Evolutionary conservation across 148 eudicot genomes (phyloP), one percentile per base, ranked within the genome.

Genomic region (Heliamphora exappendiculata): DNA sequence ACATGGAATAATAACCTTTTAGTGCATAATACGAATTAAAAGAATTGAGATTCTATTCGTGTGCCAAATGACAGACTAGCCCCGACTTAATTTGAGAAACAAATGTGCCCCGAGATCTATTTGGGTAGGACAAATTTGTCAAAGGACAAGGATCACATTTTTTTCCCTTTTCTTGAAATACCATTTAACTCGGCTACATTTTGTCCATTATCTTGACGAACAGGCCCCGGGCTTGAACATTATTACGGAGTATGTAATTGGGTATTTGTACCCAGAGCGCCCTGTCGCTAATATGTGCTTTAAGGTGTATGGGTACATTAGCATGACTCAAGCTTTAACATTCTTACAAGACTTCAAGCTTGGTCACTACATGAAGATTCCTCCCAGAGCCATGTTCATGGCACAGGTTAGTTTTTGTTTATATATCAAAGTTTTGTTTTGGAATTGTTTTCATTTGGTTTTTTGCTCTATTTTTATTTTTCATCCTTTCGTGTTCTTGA

Each of bases 341-440:
- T 89, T 93, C 58, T 9, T 89, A 1, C 12, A 24, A 20, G 98
- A 93, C 79, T 93, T 91, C 78, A 89, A 91, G 86, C 90, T 93
- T 54, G 96, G 98, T 63, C 98, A 93, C 72, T 93, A 93, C 84
- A 93, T 93, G 98, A 91, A 93, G 82, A 89, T 91, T 26, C 98
- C 96, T 3, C 98, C 98, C 34, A 81, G 87, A 84, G 66, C 89
- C 34, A 93, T 89, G 93, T 93, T 88, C 80, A 78, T 84, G 85
- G 93, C 88, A 58, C 90, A 89, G 89, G 90, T 85, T 28, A 49
- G 33, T n/a, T 45, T 53, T 80, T 65, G 34, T 50, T 74, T 67
- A 36, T 19, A 4, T 2, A 20, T 31, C 22, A 12, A 29, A 12
- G 14, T 5, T 7, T 60, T 5, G 10, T 5, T 4, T 26, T 29